Conservation (phyloP, 352 stramenopile species). For the Pythium monospermum region DNA sequence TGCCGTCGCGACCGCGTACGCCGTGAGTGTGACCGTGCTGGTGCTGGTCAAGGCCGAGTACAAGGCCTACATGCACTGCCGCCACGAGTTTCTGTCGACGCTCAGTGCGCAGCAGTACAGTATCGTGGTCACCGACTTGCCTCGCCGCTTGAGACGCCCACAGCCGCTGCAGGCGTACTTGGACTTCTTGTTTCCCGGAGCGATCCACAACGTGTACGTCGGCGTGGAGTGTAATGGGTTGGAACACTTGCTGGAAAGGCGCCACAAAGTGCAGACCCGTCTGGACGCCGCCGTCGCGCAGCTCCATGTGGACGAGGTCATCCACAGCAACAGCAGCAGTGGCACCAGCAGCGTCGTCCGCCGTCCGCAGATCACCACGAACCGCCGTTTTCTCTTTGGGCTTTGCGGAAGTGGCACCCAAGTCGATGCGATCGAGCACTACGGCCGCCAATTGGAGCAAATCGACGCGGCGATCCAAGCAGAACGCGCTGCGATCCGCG, state of each 20-base stretch:
- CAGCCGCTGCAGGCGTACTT: conserved; percentile 65
- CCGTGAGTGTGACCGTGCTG: conserved; percentile 52
- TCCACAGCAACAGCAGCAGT: conserved; percentile 16
- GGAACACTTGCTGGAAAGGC: conserved; percentile 50
- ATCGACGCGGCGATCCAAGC: conserved; percentile 46
- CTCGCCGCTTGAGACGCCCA: conserved; percentile 38
- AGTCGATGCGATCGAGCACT: conserved; percentile 63
- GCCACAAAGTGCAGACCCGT: conserved; percentile 39
- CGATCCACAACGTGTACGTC: conserved; percentile 66
- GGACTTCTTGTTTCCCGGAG: conserved; percentile 55
- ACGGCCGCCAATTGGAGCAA: conserved; percentile 38
- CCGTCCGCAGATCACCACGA: conserved; percentile 33
- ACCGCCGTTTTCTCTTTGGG: conserved; percentile 36
- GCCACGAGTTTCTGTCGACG: conserved; percentile 57
- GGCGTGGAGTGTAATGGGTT: conserved; percentile 58
- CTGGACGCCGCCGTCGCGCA: conserved; percentile 48
- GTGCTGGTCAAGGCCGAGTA: conserved; percentile 51
- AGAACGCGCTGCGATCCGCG: conserved; percentile 42
- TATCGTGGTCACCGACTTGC: conserved; percentile 64
- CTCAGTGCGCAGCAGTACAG: conserved; percentile 67
- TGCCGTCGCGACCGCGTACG: conserved; percentile 45
- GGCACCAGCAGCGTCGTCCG: conserved; percentile 20
- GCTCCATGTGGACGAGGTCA: conserved; percentile 23
- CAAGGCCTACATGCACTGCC: conserved; percentile 48
- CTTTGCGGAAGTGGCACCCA: conserved; percentile 38